phyloP scores from a whole-genome alignment of 441 rosid genomes.

The Metrosideros polymorpha region DNA sequence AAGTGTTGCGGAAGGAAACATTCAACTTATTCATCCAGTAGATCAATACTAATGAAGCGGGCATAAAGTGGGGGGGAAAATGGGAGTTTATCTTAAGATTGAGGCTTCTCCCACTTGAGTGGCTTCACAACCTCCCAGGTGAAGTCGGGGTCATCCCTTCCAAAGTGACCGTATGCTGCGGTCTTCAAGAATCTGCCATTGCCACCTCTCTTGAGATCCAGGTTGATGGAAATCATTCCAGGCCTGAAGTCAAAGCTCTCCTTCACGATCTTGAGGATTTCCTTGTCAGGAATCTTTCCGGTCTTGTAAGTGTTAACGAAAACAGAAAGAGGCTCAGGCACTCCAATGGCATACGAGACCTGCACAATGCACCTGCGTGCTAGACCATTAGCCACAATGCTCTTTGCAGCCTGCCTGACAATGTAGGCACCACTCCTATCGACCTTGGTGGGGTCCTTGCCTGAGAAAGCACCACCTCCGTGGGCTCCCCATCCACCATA shows the following conservation, averaged over 20 bases:
- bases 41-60: slow-evolving; percentile 3
- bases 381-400: slow-evolving; percentile 64
- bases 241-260: slow-evolving; percentile 41
- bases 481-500: slow-evolving; percentile 73
- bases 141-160: slow-evolving; percentile 41
- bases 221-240: slow-evolving; percentile 36
- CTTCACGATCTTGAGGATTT: slow-evolving; percentile 61
- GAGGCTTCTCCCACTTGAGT: slow-evolving; percentile 41
- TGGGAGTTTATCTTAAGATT: slow-evolving; percentile 15
- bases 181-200: slow-evolving; percentile 34
- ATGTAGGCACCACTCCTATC: slow-evolving; percentile 64
- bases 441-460: slow-evolving; percentile 64
- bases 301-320: slow-evolving; percentile 58
- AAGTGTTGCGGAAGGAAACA: neutral
- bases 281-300: slow-evolving; percentile 69
- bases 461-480: slow-evolving; percentile 62
- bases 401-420: slow-evolving; percentile 74
- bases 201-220: slow-evolving; percentile 41
- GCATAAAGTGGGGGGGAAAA: slow-evolving; percentile 5
- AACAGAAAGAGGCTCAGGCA: slow-evolving; percentile 68
- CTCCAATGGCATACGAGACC: slow-evolving; percentile 73
- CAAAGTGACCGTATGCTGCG: slow-evolving; percentile 41
- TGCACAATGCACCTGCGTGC: slow-evolving; percentile 72
- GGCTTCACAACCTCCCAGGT: slow-evolving; percentile 46
- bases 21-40: slow-evolving; percentile 22